These are phyloP conservation scores for Penicillium sp. DNA, from an alignment of 2,329 filamentous ascomycete genomes.

Conservation along the genomic window DNA sequence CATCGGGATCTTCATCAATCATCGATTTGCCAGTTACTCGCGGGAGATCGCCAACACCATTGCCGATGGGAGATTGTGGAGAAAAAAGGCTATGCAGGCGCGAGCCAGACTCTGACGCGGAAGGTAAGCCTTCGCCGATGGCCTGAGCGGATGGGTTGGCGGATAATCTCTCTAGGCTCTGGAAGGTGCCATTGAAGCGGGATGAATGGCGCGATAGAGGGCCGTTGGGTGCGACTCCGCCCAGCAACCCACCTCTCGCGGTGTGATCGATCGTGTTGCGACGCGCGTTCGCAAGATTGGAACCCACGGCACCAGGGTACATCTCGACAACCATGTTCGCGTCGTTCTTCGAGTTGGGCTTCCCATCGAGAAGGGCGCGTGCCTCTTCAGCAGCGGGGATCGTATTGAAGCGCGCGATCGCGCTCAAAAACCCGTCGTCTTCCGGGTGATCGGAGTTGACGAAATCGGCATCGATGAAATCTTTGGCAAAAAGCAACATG, in stretches of 20 bases:
- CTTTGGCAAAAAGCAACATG: slow-evolving; percentile 62
- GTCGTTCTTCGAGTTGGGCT: slow-evolving; percentile 57
- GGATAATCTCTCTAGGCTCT: slow-evolving; percentile 54
- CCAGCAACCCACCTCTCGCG: slow-evolving; percentile 31
- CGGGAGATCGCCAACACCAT: slow-evolving; percentile 48
- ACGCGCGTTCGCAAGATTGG: slow-evolving; percentile 35
- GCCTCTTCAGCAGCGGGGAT: slow-evolving; percentile 56
- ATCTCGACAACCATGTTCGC: slow-evolving; percentile 55
- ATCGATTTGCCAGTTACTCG: slow-evolving; percentile 57
- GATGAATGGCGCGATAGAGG: slow-evolving; percentile 51
- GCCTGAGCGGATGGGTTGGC: slow-evolving; percentile 43
- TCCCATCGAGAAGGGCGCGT: slow-evolving; percentile 55
- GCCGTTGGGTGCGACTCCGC: slow-evolving; percentile 31
- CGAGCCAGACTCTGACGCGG: slow-evolving; percentile 45
- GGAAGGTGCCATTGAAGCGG: slow-evolving; percentile 58
- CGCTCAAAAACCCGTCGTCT: slow-evolving; percentile 53
- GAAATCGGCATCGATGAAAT: slow-evolving; percentile 56
- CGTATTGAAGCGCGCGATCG: slow-evolving; percentile 56
- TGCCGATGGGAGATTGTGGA: slow-evolving; percentile 55
- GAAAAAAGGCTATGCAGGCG: slow-evolving; percentile 56
- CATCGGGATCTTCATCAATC: slow-evolving; percentile 60
- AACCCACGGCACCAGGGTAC: slow-evolving; percentile 40
- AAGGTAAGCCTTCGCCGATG: slow-evolving; percentile 49
- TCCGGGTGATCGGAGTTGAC: slow-evolving; percentile 52
- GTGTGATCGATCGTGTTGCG: slow-evolving; percentile 53